These are phyloP conservation scores for Pseudogymnoascus sp. DNA, from an alignment of 2,329 filamentous ascomycete genomes.

Conservation along the genomic window DNA sequence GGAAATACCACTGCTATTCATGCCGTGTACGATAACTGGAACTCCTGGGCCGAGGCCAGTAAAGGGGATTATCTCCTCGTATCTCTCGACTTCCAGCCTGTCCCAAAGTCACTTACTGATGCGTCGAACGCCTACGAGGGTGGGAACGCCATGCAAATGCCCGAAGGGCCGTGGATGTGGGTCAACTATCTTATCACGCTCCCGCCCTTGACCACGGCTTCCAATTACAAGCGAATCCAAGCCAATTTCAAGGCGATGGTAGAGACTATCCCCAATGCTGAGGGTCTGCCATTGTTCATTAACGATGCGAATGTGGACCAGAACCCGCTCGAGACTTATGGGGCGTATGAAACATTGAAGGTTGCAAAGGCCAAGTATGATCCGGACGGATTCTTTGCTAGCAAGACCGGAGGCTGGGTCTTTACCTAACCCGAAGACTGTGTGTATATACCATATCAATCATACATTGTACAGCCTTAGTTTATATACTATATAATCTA, in stretches of 20 bases:
- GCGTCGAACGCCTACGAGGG: constrained; percentile 26
- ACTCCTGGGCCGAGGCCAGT: constrained; percentile 25
- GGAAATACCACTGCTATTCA: constrained; percentile 14
- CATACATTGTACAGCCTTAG: not conserved
- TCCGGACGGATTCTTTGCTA: constrained; percentile 25
- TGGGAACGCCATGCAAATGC: constrained; percentile 30
- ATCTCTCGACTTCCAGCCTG: constrained; percentile 25
- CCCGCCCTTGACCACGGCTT: constrained; percentile 20
- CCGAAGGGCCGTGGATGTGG: constrained; percentile 29
- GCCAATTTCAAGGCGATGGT: constrained; percentile 27
- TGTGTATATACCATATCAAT: not conserved
- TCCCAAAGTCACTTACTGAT: constrained; percentile 27
- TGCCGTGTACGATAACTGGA: constrained; percentile 20
- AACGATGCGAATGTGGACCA: constrained; percentile 22
- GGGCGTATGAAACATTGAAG: constrained; percentile 27
- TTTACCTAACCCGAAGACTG: not conserved
- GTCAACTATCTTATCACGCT: constrained; percentile 26
- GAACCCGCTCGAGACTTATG: constrained; percentile 13
- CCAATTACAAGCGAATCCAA: constrained; percentile 24
- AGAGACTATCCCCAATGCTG: constrained; percentile 22
- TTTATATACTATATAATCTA: not conserved
- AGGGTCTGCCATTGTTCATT: constrained; percentile 25
- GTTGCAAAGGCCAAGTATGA: constrained; percentile 27
- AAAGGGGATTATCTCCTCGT: constrained; percentile 25
- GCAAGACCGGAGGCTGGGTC: constrained; percentile 23